phyloP scores from a whole-genome alignment of 352 stramenopile genomes.

The Globisporangium nunn region DNA sequence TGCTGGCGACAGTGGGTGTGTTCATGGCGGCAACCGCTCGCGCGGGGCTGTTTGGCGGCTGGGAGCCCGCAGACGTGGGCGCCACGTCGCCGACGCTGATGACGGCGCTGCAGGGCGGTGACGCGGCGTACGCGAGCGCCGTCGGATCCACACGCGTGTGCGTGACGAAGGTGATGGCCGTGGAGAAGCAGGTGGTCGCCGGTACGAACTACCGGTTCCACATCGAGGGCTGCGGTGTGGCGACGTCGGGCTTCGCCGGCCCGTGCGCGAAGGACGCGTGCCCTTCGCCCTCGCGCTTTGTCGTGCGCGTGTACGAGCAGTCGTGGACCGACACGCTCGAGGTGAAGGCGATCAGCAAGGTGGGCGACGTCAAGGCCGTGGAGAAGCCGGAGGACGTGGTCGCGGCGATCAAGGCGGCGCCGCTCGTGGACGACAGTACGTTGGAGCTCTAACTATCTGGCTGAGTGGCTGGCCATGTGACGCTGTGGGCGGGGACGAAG shows the following conservation, averaged over 20 bases:
- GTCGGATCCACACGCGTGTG: slow-evolving; percentile 37
- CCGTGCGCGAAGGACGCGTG: slow-evolving; percentile 22
- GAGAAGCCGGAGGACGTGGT: not conserved
- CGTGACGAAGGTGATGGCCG: slow-evolving; percentile 21
- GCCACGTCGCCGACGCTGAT: slow-evolving; percentile 5
- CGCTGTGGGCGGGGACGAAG: too few species aligned
- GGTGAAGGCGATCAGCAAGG: slow-evolving; percentile 35
- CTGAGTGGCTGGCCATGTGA: not conserved
- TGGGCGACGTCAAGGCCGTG: not conserved
- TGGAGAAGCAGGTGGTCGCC: slow-evolving; percentile 44
- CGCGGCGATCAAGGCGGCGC: not conserved
- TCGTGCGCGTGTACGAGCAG: slow-evolving; percentile 56
- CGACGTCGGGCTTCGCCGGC: slow-evolving; percentile 25
- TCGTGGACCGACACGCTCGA: slow-evolving; percentile 57
- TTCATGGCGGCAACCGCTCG: not conserved
- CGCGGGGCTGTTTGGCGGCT: not conserved
- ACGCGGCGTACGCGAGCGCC: slow-evolving; percentile 16
- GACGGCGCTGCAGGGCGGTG: slow-evolving; percentile 4
- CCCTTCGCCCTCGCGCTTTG: slow-evolving; percentile 25
- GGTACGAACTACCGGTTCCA: slow-evolving; percentile 75
- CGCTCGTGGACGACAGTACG: slow-evolving; percentile 10
- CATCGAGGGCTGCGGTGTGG: slow-evolving; percentile 46
- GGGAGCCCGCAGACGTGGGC: not conserved
- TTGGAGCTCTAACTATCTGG: slow-evolving; percentile 6
- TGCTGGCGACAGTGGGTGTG: not conserved